phyloP scores from a whole-genome alignment of 768 basidiomycete species.

The Russula abietina region DNA sequence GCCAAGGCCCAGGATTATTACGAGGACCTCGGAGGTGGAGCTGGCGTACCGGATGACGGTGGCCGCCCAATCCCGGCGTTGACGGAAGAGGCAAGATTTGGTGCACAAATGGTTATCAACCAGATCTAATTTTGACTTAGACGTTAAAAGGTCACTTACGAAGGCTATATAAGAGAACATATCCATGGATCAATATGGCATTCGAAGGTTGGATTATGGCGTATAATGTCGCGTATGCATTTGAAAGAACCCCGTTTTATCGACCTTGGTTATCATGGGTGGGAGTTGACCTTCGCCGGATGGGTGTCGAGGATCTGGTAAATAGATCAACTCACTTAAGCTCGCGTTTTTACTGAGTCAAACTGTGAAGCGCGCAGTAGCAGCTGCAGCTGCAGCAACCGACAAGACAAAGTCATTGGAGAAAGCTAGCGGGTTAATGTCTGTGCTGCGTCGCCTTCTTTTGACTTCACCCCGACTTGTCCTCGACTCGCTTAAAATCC shows the following conservation, averaged over 20 bases:
- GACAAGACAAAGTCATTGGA: constrained; percentile 25
- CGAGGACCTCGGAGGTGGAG: constrained; percentile 82
- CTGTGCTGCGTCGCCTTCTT: constrained; percentile 44
- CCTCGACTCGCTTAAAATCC: constrained; percentile 70
- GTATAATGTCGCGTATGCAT: constrained; percentile 86
- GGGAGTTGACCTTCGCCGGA: constrained; percentile 73
- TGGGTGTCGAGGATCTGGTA: constrained; percentile 75
- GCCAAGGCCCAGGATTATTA: constrained; percentile 88
- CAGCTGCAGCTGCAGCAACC: constrained; percentile 25
- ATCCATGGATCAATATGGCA: constrained; percentile 74
- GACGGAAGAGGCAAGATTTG: constrained; percentile 46
- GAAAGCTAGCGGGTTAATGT: constrained; percentile 35
- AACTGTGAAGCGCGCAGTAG: constrained; percentile 23
- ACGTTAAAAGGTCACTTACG: constrained; percentile 49
- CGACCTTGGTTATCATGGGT: constrained; percentile 90
- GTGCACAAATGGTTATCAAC: constrained; percentile 13
- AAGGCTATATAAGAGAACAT: constrained; percentile 60
- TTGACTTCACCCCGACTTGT: constrained; percentile 52
- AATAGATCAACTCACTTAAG: constrained; percentile 28
- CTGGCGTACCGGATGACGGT: constrained; percentile 54
- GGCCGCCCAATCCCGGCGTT: constrained; percentile 41
- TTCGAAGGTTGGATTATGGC: constrained; percentile 79
- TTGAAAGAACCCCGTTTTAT: constrained; percentile 79
- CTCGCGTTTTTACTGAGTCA: constrained; percentile 15
- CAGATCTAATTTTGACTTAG: constrained; percentile 31